Evolutionary conservation across 371 early-diverging fungal species (phyloP).

Genomic region (Rhizopus sp.): DNA sequence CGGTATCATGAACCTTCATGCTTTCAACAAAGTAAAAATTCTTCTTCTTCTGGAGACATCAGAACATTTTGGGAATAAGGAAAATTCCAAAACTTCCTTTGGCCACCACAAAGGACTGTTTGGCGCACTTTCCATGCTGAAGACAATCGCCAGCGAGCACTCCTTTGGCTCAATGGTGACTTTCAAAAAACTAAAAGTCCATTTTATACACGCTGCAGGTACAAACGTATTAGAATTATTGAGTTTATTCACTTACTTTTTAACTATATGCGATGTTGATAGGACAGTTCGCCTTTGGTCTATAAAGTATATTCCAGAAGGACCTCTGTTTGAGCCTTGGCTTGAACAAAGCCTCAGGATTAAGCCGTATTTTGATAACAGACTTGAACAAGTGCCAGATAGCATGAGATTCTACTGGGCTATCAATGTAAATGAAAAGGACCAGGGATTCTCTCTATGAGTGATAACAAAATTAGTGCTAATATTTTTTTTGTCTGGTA

Average conservation of each 20-base stretch:
- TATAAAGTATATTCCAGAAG: too few relatives aligned
- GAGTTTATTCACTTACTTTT: neutral
- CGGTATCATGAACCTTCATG: neutral
- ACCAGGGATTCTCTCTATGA: too few relatives aligned
- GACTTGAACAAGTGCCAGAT: too few relatives aligned
- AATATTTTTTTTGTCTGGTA: too few relatives aligned
- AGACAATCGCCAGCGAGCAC: conserved; percentile 4
- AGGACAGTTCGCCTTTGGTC: too few relatives aligned
- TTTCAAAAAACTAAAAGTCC: conserved; percentile 2
- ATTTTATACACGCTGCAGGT: neutral
- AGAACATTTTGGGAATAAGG: conserved; percentile 1
- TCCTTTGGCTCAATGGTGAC: neutral
- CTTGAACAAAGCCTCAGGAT: too few relatives aligned
- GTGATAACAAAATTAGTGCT: too few relatives aligned
- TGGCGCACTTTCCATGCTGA: conserved; percentile 3
- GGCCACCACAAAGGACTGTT: conserved; percentile 5
- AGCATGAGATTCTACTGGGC: too few relatives aligned
- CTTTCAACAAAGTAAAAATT: conserved; percentile 1
- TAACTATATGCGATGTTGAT: too few relatives aligned
- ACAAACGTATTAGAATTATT: neutral
- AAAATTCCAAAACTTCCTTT: conserved; percentile 6
- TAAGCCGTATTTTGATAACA: too few relatives aligned
- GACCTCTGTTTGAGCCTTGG: too few relatives aligned
- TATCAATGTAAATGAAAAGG: too few relatives aligned
- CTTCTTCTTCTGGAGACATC: conserved; percentile 8